A percentile compares a stretch with the other conserved stretches of the same genome.
These are phyloP conservation scores for Citrus cavaleriei DNA, from an alignment of 345 rosid species.

Conservation along the genomic window DNA sequence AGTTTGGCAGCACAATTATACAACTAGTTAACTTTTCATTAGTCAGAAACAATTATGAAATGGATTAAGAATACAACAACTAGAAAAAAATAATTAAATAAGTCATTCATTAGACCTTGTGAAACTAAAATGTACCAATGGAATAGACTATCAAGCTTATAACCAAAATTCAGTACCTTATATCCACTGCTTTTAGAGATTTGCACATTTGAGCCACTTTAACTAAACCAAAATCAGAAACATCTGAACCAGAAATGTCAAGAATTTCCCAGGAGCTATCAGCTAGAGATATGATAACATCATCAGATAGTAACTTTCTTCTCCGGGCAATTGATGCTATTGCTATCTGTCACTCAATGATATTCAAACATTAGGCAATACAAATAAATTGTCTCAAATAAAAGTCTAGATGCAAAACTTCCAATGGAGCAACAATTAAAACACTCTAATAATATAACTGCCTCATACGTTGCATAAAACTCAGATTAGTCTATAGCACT, in stretches of 20 bases:
- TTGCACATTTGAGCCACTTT: slow-evolving; percentile 57
- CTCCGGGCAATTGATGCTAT: slow-evolving; percentile 82
- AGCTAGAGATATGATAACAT: slow-evolving; percentile 55
- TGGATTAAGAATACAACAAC: not conserved
- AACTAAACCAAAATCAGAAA: slow-evolving; percentile 60
- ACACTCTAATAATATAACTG: not conserved
- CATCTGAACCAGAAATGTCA: slow-evolving; percentile 77
- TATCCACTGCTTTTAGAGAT: slow-evolving; percentile 75
- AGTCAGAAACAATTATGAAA: not conserved
- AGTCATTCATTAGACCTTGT: too few species aligned
- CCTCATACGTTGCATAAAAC: not conserved
- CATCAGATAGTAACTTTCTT: slow-evolving; percentile 61
- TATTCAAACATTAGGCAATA: not conserved
- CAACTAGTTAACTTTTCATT: not conserved
- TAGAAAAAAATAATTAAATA: too few species aligned
- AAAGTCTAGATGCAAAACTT: not conserved
- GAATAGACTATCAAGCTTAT: not conserved
- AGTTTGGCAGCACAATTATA: not conserved
- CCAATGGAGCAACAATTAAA: not conserved
- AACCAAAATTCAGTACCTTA: slow-evolving; percentile 45
- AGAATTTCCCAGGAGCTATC: slow-evolving; percentile 83
- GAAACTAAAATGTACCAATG: not conserved
- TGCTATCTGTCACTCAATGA: slow-evolving; percentile 41
- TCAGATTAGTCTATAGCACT: not conserved
- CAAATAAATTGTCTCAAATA: not conserved